A percentile compares a stretch with the other conserved stretches of the same genome.
Conservation (phyloP, 2,329 filamentous ascomycete genomes). For the Apiospora hydei region DNA sequence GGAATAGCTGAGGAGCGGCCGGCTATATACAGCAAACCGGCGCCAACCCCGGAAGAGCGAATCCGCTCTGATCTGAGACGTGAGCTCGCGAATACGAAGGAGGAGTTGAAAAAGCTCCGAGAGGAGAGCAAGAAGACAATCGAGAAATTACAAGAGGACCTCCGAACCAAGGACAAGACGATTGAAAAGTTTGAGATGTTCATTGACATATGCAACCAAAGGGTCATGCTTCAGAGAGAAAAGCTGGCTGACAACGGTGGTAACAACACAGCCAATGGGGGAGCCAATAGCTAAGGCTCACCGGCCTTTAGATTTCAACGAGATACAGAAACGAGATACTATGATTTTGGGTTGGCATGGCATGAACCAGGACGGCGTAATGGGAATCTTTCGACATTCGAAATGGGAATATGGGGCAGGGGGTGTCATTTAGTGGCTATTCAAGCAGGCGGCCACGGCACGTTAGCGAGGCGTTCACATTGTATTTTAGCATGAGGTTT, state of each 20-base stretch:
- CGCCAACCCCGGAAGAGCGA: slow-evolving; percentile 68
- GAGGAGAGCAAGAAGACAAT: slow-evolving; percentile 66
- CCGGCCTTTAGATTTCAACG: slow-evolving; percentile 1
- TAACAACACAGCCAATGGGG: slow-evolving; percentile 35
- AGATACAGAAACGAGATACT: slow-evolving; percentile 14
- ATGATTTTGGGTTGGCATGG: background rate
- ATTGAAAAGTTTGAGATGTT: slow-evolving; percentile 73
- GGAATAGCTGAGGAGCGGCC: slow-evolving; percentile 67
- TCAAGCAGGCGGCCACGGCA: background rate
- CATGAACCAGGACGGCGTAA: slow-evolving; percentile 9
- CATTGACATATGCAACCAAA: slow-evolving; percentile 72
- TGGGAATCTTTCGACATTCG: background rate
- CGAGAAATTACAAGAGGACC: slow-evolving; percentile 62
- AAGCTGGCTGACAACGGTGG: slow-evolving; percentile 51
- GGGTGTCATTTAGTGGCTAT: background rate
- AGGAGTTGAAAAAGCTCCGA: slow-evolving; percentile 62
- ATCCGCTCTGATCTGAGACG: slow-evolving; percentile 67
- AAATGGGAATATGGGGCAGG: background rate
- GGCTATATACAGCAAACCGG: slow-evolving; percentile 72
- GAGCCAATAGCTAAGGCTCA: slow-evolving; percentile 33
- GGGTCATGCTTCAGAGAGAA: slow-evolving; percentile 69
- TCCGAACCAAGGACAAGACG: slow-evolving; percentile 69
- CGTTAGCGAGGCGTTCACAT: slow-evolving; percentile 16
- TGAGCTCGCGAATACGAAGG: slow-evolving; percentile 64
- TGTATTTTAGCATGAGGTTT: slow-evolving; percentile 7